Base-by-base conservation (phyloP, 75 land plant genomes). In the Selaginella moellendorffii region DNA sequence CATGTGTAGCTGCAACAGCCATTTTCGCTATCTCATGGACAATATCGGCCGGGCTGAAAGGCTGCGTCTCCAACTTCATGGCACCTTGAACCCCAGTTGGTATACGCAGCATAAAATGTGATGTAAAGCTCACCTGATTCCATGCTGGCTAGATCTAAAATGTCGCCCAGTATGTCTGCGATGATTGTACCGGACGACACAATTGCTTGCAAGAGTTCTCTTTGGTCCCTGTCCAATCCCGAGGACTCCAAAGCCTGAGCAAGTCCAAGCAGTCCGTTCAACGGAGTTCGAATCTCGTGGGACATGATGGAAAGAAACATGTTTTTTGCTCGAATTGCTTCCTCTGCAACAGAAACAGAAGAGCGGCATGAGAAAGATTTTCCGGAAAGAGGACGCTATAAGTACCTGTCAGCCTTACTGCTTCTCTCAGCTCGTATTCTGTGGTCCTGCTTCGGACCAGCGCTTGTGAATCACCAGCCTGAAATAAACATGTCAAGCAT, bases 251-350 rank as follows among this genome's bases (percentile, higher is more conserved):
- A 28, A 27, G 67, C 56, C 52, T 70, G 31, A 2, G 72, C 69
- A 25, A 70, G 12, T 1, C 72, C 67, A 14, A 70, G 29, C 10
- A 70, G 56, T 2, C 72, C 72, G 62, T 70, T 70, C 72, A 70
- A 63, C 0, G 66, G 67, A 2, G 72, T 70, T 26, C 67, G 52
- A 20, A 69, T 69, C 53, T 69, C 71, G 31, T 69, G 71, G 14
- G 71, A 69, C 65, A 62, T 69, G 30, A 69, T 70, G 1, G 72
- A 26, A 36, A 70, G 67, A 28, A 70, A 70, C 66, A 70, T 58
- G 28, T 70, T 70, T 66, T 70, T 70, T 9, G 72, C 72, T 29
- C 61, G 66, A 28, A 70, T 70, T 20, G 59, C 54, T 1, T 70
- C 31, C 66, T 63, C 66, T 70, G 46, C 29, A 5, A n/a, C 0